Evolutionary conservation across 192 early-diverging fungal species (phyloP), one percentile per base, ranked within the genome.

Genomic region (Helicostylum pulchrum): DNA sequence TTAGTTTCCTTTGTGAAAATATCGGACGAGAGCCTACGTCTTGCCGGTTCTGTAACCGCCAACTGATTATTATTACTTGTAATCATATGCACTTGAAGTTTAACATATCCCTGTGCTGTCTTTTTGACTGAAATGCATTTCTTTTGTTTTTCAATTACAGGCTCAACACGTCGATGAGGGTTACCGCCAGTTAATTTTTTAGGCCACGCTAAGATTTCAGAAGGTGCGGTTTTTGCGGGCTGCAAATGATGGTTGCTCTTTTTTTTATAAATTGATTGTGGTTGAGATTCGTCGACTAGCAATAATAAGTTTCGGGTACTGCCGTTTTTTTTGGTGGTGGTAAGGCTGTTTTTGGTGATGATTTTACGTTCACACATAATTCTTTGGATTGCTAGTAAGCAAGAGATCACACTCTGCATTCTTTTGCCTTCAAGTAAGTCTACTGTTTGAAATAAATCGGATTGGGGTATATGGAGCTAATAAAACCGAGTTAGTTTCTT

Each of bases 361-460:
- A 48, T 8, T 59, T 45, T 59, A 23, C 36, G 42, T 19, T 59
- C 57, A 14, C 20, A 0, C 14, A 59, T 14, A 14, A 43, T 59
- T 45, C 57, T 59, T 45, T 59, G 32, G 39, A 59, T 62, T 2
- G 60, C 44, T 48, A 62, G 15, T 48, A 49, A 42, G 30, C 60
- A 49, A 34, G 60, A 50, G 43, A 64, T 53, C 9, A 73, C 85
- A 55, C 75, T 80, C 0, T 62, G 77, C 83, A 93, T 90, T 68
- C 91, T 85, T 66, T 89, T 93, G 52, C 80, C 91, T 57, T 93
- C 90, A 65, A 87, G 90, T 20, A 93, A 67, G 71, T 93, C 91
- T 4, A 88, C 87, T 0, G 91, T 93, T 70, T 93, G 88, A 63
- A 93, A 93, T 62, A 92, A 70, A 65, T 91, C 89, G n/a, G 85